Evolutionary conservation across 495 filamentous ascomycete species (phyloP), one percentile per base, ranked within the genome.

Genomic region (Penicillium tannophilum): DNA sequence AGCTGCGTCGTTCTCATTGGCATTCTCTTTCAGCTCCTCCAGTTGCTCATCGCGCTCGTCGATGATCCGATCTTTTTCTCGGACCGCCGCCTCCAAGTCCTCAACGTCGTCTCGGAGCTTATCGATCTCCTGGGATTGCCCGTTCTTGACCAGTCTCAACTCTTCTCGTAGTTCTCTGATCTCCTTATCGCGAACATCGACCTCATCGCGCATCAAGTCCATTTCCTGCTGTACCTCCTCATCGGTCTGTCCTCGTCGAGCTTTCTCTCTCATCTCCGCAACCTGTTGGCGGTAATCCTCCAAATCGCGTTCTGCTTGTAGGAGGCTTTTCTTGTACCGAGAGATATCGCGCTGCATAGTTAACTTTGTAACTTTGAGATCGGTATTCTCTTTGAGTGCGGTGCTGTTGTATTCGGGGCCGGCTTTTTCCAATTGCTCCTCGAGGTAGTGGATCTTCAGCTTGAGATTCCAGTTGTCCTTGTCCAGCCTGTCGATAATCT

Each of bases 401-500:
- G 85, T 83, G 63, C 93, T 88, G 68, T 91, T 93, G 77, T 91
- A 91, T 35, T 89, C 88, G 3, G 92, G 92, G 0, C 94, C 95
- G 24, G 87, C 83, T 68, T 93, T 96, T 39, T 88, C 82, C 16
- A 98, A 69, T 24, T 89, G 86, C 63, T 97, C 91, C 72, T 93
- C 92, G 28, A 98, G 79, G 65, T 93, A 98, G 73, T 96, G 93
- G 41, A 98, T 94, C 74, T 97, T 97, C 56, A 98, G 83, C 73
- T 98, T 98, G 41, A 98, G 79, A 60, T 95, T 95, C 67, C 96
- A 98, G 65, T 98, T 98, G 58, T 81, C 80, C 76, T 98, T 98
- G 70, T 98, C 91, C 59, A 98, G 92, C 66, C 88, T 90, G 72
- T 96, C 91, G 64, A 98, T 93, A 56, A 86, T 84, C 86, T 88